Percentiles rank a stretch among this genome's conserved stretches.
Conservation (phyloP, 73 alveolate species). For the Paramecium tetraurelia region DNA sequence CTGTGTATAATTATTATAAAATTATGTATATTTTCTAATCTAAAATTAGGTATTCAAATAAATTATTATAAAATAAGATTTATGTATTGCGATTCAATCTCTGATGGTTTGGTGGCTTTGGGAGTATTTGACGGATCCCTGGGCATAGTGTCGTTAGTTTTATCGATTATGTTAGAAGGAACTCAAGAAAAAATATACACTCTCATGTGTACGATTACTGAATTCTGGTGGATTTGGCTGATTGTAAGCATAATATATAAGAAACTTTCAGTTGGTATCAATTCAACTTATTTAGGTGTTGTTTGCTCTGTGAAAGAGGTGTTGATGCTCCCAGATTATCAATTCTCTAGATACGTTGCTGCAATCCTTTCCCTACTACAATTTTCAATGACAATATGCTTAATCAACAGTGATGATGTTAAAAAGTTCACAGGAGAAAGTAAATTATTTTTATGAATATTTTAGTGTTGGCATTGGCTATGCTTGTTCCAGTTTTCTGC, state of each 20-base stretch:
- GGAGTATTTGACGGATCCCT: neutral
- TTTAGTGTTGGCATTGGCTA: neutral
- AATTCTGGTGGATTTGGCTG: constrained; percentile 1
- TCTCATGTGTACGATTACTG: neutral
- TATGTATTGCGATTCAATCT: neutral
- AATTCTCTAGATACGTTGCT: neutral
- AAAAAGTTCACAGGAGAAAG: neutral
- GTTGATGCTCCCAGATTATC: neutral
- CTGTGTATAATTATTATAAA: neutral
- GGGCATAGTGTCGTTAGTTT: neutral
- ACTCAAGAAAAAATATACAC: neutral
- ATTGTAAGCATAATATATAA: neutral
- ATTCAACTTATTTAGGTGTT: neutral
- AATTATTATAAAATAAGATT: neutral
- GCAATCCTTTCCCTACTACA: neutral
- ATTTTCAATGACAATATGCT: neutral
- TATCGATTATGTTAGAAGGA: neutral
- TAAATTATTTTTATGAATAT: neutral
- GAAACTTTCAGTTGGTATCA: neutral
- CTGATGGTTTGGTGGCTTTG: neutral
- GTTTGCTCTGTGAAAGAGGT: neutral
- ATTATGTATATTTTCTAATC: neutral
- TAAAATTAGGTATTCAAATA: neutral
- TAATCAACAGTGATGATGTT: neutral
- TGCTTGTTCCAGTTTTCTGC: neutral